Evolutionary conservation across 345 rosid genomes (phyloP).

Genomic region (Brassica juncea): DNA sequence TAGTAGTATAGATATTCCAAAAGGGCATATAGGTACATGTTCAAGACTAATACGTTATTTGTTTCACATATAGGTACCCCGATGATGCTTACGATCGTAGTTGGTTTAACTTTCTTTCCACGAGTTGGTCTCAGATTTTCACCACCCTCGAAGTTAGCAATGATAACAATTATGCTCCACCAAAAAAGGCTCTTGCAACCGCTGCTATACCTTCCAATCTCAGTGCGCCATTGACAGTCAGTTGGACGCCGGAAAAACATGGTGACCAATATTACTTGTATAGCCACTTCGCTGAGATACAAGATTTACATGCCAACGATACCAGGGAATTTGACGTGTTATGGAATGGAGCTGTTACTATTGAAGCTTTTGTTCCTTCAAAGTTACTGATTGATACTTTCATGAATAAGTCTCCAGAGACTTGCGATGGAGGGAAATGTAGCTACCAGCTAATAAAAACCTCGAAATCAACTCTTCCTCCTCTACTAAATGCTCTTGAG

Average conservation of each 20-base stretch:
- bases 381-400: conserved; percentile 25
- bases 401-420: background rate
- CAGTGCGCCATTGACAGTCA: background rate
- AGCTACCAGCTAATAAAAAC: conserved; percentile 15
- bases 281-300: conserved; percentile 47
- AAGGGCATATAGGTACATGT: background rate
- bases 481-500: conserved; percentile 43
- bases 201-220: conserved; percentile 36
- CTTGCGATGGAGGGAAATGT: background rate
- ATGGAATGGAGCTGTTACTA: conserved; percentile 13
- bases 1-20: no score
- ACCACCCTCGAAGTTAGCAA: background rate
- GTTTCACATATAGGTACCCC: conserved; percentile 27
- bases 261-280: conserved; percentile 26
- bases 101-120: conserved; percentile 19
- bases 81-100: conserved; percentile 42
- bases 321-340: conserved; percentile 34
- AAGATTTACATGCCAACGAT: conserved; percentile 29
- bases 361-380: conserved; percentile 22
- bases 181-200: conserved; percentile 27
- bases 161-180: background rate
- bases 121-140: background rate
- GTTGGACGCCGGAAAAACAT: background rate
- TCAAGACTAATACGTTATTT: background rate
- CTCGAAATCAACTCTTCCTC: conserved; percentile 37